Base-by-base conservation (phyloP, 257 asterid genomes). In the Pogostemon cablin region DNA sequence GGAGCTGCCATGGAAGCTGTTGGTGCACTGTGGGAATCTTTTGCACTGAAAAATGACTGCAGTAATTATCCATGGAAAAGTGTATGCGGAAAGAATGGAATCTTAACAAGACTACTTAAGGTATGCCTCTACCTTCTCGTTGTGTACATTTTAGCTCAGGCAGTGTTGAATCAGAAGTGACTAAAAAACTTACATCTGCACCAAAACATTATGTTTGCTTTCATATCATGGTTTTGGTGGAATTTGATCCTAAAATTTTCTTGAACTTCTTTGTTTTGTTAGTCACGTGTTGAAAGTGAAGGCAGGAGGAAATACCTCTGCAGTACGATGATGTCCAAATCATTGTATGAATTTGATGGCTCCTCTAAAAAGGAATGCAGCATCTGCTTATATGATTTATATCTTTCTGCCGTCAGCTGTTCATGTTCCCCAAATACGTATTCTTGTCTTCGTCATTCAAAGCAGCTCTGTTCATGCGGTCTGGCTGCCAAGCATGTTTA, bases 1-100 rank as follows among this genome's bases (percentile, higher is more conserved):
- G 83, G 85, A 74, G 98, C 98, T 58, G 96, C 95, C 39, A 69
- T 53, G 60, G 91, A 77, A 77, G 87, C 91, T 49, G 90, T 81
- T 52, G 62, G 41, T 62, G 82, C 88, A 47, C 82, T 62, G 41
- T 86, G 88, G 90, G 86, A 84, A 68, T 74, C 64, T 61, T 20
- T 67, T 12, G 54, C 75, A 37, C n/a, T 5, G 37, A 81, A 73
- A 61, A 78, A 17, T 0, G 65, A 53, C 17, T 64, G 62, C 10
- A 72, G 77, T 49, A 55, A 62, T 79, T 67, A 63, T 37, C 69
- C 67, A 35, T 87, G 93, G 96, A 77, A 35, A 75, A 73, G 62
- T 44, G 81, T 76, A 20, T 77, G 78, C 40, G 84, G 84, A 43
- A 81, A 81, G 74, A 79, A 79, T 42, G 97, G 95, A 59, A 71